Percentiles rank a stretch among this genome's conserved stretches.
These are phyloP conservation scores for Alternaria dauci DNA, from an alignment of 2,329 filamentous ascomycete species.

Conservation along the genomic window DNA sequence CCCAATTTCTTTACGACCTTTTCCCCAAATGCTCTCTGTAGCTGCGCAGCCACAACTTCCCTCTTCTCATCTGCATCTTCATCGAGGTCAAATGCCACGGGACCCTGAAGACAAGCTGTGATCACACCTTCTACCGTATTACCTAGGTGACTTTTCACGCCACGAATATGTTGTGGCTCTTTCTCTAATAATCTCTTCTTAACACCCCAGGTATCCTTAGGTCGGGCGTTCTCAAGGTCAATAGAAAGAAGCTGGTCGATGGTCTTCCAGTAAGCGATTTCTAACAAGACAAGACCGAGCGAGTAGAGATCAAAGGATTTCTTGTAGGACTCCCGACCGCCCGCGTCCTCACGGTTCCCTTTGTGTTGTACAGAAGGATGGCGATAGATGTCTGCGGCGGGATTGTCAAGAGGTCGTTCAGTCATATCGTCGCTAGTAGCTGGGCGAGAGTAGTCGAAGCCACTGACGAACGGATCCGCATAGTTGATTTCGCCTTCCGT, in stretches of 20 bases:
- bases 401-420: conserved; percentile 57
- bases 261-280: conserved; percentile 63
- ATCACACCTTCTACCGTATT: conserved; percentile 37
- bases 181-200: conserved; percentile 39
- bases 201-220: conserved; percentile 52
- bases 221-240: conserved; percentile 44
- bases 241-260: conserved; percentile 57
- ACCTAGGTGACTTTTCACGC: conserved; percentile 40
- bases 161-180: conserved; percentile 26
- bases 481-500: conserved; percentile 46
- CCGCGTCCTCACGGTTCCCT: conserved; percentile 37
- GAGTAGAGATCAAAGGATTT: conserved; percentile 64
- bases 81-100: conserved; percentile 39
- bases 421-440: conserved; percentile 61
- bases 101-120: conserved; percentile 42
- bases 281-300: conserved; percentile 62
- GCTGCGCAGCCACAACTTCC: conserved; percentile 36
- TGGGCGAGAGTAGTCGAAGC: conserved; percentile 65
- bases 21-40: conserved; percentile 46
- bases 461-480: conserved; percentile 57
- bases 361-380: conserved; percentile 57
- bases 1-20: conserved; percentile 41
- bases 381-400: conserved; percentile 60
- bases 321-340: conserved; percentile 46
- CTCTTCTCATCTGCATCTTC: conserved; percentile 41